Conservation (phyloP, 2,329 filamentous ascomycete species). For the Pyricularia grisea region DNA sequence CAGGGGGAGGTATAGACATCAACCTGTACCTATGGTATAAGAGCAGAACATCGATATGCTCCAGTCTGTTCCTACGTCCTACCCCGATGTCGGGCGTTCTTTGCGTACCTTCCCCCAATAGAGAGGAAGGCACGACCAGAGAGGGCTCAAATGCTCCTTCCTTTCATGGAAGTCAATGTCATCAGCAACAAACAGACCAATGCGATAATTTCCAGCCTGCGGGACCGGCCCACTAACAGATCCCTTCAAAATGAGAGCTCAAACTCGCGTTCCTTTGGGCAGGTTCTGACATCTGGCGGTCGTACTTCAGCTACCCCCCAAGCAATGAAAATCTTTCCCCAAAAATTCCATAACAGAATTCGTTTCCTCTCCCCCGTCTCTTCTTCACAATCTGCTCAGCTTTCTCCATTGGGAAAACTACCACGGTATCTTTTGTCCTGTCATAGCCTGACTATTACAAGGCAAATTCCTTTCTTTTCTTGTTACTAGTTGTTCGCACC, state of each 20-base stretch:
- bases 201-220: background rate
- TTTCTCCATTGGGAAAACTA: background rate
- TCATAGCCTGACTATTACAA: background rate
- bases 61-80: background rate
- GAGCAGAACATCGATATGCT: background rate
- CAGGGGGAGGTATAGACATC: background rate
- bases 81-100: background rate
- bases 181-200: background rate
- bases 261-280: background rate
- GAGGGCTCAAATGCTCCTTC: background rate
- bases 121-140: background rate
- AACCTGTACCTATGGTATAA: background rate
- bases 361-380: background rate
- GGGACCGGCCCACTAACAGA: background rate
- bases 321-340: background rate
- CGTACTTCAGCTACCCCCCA: background rate
- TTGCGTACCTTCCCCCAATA: background rate
- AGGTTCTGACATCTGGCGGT: background rate
- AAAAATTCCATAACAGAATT: background rate
- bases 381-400: background rate
- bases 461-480: background rate
- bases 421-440: background rate
- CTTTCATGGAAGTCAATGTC: background rate
- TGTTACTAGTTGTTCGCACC: background rate
- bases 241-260: background rate